Percentiles rank a stretch among this genome's conserved stretches.
Evolutionary conservation across 768 basidiomycete genomes (phyloP).

Genomic region (Lactarius hatsudake): DNA sequence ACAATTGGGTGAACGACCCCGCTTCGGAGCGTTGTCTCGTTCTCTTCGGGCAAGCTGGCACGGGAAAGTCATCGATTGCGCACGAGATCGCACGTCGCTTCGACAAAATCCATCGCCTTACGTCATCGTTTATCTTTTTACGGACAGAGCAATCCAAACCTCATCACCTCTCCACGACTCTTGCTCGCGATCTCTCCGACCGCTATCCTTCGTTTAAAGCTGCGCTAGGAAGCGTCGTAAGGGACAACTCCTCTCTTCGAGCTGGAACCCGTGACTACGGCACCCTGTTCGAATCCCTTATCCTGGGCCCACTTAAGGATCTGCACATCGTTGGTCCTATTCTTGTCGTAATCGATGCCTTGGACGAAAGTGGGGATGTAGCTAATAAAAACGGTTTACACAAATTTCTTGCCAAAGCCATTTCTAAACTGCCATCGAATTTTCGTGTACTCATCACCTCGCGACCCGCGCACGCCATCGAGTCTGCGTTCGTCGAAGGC

Average conservation of each 20-base stretch:
- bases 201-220: not conserved
- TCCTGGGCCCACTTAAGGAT: not conserved
- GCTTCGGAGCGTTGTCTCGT: not conserved
- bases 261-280: not conserved
- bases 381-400: not conserved
- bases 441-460: slow-evolving; percentile 2
- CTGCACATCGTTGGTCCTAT: not conserved
- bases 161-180: slow-evolving; percentile 1
- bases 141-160: not conserved
- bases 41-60: not conserved
- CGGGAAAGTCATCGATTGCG: too few species aligned
- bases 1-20: not conserved
- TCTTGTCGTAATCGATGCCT: not conserved
- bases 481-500: not conserved
- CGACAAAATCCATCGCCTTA: not conserved
- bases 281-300: not conserved
- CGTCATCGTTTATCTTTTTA: not conserved
- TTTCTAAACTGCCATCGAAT: not conserved
- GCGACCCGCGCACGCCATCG: not conserved
- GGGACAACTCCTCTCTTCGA: not conserved
- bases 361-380: slow-evolving; percentile 1
- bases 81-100: not conserved
- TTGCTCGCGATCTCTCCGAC: not conserved
- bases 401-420: not conserved
- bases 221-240: not conserved